Evolutionary conservation across 345 rosid genomes (phyloP), one percentile per base, ranked within the genome.

Genomic region (Populus nigra): DNA sequence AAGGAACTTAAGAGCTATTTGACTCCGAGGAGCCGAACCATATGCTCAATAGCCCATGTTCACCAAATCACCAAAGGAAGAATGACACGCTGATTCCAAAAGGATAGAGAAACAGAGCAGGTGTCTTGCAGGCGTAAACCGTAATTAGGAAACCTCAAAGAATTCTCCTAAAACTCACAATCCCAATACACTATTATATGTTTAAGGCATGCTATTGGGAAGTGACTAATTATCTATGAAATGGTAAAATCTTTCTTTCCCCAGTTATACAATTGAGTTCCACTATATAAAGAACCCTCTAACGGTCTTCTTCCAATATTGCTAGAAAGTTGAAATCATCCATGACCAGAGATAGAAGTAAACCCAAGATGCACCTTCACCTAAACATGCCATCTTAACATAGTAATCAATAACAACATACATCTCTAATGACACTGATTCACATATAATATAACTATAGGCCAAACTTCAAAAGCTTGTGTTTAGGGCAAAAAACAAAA

Each of bases 401-500:
- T 22, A 8, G 61, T 18, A 55, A 55, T 55, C 25, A 55, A 2
- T 55, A 22, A 1, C 2, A 59, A 23, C 23, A 59, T 23, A 23
- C 5, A 31, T 61, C 8, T 38, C 7, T 38, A 25, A 55, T 18
- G 66, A 45, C 76, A 45, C 76, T 23, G 15, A 25, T 70, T 67
- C 78, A 70, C 31, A 69, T 68, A 4, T 3, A 69, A 11, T 25
- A 31, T 36, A 12, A 10, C 38, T 65, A 33, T 1, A 66, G 10
- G 13, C 5, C 22, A 15, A 61, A 41, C n/a, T 22, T 39, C 5
- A 69, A 82, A 55, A 70, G 72, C 72, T 39, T 18, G 29, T 5
- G 76, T 76, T 50, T 68, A 76, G 62, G 57, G 70, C 65, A 47
- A 38, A 38, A 38, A 5, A 38, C 25, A 25, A 38, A 38, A 62